Base-by-base conservation (phyloP, 2,329 filamentous ascomycete species). In the Colletotrichum tropicicola region DNA sequence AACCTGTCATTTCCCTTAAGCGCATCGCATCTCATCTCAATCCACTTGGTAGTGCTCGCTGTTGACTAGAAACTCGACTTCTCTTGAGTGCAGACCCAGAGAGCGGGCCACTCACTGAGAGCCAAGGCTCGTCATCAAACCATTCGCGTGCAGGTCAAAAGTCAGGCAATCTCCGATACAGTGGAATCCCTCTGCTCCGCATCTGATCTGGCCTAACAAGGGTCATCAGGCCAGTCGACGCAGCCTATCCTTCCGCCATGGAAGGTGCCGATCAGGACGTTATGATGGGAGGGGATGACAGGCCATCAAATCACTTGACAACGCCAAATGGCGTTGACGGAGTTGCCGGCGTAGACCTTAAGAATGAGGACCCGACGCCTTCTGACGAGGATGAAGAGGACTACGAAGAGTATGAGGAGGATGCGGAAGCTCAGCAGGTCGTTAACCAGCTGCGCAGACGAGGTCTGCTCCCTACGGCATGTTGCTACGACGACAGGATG, bases 401-500 rank as follows among this genome's bases (percentile, higher is more conserved):
- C 5, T 72, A 73, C 7, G 69, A 69, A n/a, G 71, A 70, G 3
- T 68, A 63, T 43, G 68, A 66, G 23, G 69, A 71, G 13, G 74
- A 76, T 13, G 72, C 74, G 1, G 77, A 77, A 9, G 76, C 77
- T 3, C 77, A 78, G 15, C 74, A 78, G 9, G 71, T 81, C 3
- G 77, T 75, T 2, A 78, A 76, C 3, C 75, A 79, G 54, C 70
- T 83, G 53, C 75, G 75, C 13, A 78, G 79, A 60, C 81, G 78
- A 37, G 82, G 83, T 2, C 78, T 87, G 25, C 81, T 92, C 2
- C 87, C 91, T 0, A 94, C 92, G 0, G 92, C 92, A 4, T 89
- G 91, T 66, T 95, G 92, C 69, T 99, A 98, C 75, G 96, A 99
- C 79, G 90, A 93, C 61, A 89, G 95, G 30, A 99, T 99, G 96